Percentiles rank a stretch among this genome's conserved stretches.
phyloP scores from a whole-genome alignment of 2,329 filamentous ascomycete species.

The Gaeumannomyces tritici region DNA sequence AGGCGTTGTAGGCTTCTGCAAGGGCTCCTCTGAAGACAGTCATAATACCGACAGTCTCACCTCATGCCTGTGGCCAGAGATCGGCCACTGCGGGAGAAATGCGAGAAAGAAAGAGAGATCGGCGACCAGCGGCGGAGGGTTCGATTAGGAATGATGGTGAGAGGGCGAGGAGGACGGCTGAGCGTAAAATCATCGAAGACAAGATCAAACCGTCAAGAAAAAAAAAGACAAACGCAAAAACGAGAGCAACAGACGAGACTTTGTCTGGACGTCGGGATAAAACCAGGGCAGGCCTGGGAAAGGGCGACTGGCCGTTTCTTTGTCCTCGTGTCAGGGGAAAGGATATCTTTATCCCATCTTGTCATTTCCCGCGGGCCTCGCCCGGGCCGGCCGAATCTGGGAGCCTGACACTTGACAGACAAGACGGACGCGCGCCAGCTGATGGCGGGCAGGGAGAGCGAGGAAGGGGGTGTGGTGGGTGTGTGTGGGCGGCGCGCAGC shows the following conservation, averaged over 20 bases:
- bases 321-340: not conserved
- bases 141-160: not conserved
- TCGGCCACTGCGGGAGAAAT: constrained; percentile 5
- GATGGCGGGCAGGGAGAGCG: not conserved
- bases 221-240: constrained; percentile 5
- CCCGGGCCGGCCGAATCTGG: not conserved
- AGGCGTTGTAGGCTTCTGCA: constrained; percentile 31
- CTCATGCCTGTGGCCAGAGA: constrained; percentile 8
- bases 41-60: constrained; percentile 1
- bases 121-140: not conserved
- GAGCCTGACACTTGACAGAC: constrained; percentile 1
- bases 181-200: not conserved
- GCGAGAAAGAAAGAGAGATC: constrained; percentile 3
- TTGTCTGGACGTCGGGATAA: not conserved
- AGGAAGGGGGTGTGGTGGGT: not conserved
- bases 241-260: not conserved
- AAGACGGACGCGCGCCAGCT: not conserved
- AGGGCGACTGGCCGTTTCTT: not conserved
- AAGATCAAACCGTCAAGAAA: constrained; percentile 1
- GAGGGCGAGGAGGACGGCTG: not conserved
- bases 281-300: not conserved
- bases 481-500: not conserved
- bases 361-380: not conserved
- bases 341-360: constrained; percentile 2
- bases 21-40: constrained; percentile 18